Conservation (phyloP, 768 basidiomycete species). For the Tubosaeta sp. region DNA sequence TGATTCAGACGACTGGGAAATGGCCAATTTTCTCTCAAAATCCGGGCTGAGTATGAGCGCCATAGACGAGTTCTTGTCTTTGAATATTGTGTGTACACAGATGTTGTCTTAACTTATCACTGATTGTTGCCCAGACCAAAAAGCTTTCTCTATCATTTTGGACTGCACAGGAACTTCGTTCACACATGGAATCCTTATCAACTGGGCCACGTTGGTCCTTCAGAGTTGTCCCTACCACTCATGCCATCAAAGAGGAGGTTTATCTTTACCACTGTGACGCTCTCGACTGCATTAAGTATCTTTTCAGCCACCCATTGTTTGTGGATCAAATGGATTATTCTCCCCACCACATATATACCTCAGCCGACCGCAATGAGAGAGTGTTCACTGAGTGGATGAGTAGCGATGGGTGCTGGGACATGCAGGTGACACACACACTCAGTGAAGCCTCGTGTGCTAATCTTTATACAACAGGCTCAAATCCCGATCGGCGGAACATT, state of each 20-base stretch:
- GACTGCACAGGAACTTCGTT: not conserved
- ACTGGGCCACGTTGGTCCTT: slow-evolving; percentile 14
- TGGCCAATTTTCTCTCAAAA: not conserved
- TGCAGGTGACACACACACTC: not conserved
- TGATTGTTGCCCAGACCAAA: no score
- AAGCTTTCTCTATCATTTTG: not conserved
- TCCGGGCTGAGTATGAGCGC: not conserved
- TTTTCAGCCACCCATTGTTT: slow-evolving; percentile 19
- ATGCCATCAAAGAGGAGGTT: slow-evolving; percentile 19
- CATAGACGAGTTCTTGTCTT: not conserved
- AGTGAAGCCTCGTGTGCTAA: no score
- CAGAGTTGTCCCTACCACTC: not conserved
- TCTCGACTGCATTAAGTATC: slow-evolving; percentile 22
- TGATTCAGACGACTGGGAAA: not conserved
- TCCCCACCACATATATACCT: not conserved
- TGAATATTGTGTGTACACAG: not conserved
- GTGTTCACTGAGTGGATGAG: slow-evolving; percentile 23
- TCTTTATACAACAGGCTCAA: no score
- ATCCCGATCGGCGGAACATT: slow-evolving; percentile 2
- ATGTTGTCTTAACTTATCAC: no score
- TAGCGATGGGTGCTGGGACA: not conserved
- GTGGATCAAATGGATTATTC: slow-evolving; percentile 10
- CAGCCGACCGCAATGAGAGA: not conserved
- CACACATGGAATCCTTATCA: not conserved
- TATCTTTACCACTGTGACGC: slow-evolving; percentile 23